Percentiles rank a stretch among this genome's conserved stretches.
These are phyloP conservation scores for Jatropha curcas DNA, from an alignment of 345 rosid species.

Conservation along the genomic window DNA sequence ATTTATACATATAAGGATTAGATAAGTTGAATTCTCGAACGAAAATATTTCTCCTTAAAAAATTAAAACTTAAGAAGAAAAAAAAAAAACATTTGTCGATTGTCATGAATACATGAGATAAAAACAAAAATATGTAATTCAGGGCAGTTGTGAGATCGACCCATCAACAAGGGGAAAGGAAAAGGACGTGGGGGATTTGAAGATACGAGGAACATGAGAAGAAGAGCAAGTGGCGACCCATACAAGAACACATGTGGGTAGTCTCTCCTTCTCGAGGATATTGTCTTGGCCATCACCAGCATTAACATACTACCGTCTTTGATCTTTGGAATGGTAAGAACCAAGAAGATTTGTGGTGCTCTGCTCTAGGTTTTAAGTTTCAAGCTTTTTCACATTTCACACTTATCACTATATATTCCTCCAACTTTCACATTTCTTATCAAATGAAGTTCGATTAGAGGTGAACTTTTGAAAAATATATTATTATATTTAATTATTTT, in stretches of 20 bases:
- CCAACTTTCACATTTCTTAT: not conserved
- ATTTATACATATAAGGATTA: too few relatives aligned
- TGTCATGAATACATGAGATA: too few relatives aligned
- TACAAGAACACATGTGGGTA: slow-evolving; percentile 20
- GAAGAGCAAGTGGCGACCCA: not conserved
- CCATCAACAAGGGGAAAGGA: not conserved
- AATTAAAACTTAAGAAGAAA: too few relatives aligned
- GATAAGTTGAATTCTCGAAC: too few relatives aligned
- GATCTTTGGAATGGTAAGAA: not conserved
- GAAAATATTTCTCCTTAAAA: too few relatives aligned
- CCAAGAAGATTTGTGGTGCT: not conserved
- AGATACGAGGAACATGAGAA: not conserved
- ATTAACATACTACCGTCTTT: not conserved
- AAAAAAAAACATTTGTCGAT: too few relatives aligned
- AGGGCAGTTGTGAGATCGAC: not conserved
- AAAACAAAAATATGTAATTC: not conserved
- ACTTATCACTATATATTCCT: not conserved
- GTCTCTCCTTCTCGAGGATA: slow-evolving; percentile 21
- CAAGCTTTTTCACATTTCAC: not conserved
- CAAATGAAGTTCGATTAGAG: too few relatives aligned
- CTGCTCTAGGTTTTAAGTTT: not conserved
- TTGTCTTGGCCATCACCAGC: slow-evolving; percentile 30
- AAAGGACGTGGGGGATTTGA: not conserved
- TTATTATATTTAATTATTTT: too few relatives aligned
- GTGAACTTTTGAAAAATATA: too few relatives aligned